These are phyloP conservation scores for Yamadazyma sp. DNA, from an alignment of 1,139 yeast species.

Conservation along the genomic window DNA sequence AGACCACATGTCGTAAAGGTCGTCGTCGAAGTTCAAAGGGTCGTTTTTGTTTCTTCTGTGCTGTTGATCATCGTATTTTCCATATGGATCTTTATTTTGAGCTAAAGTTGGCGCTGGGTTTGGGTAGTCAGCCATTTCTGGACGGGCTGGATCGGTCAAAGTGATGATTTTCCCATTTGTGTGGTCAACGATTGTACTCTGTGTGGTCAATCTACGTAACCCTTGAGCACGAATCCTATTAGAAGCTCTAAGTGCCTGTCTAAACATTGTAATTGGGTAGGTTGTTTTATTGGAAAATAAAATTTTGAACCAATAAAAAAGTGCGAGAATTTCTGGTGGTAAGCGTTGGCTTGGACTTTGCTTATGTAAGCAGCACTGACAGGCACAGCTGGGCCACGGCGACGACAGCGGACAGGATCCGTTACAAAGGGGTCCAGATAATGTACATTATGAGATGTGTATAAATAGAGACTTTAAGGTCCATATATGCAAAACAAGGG, in stretches of 20 bases:
- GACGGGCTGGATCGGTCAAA: conserved; percentile 45
- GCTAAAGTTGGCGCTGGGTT: conserved; percentile 50
- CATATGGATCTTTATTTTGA: conserved; percentile 67
- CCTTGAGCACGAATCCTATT: conserved; percentile 6
- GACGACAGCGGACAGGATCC: too few species aligned
- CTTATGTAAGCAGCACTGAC: conserved; percentile 1
- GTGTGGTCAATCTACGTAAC: conserved; percentile 33
- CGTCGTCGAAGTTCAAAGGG: conserved; percentile 70
- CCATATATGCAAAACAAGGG: neutral
- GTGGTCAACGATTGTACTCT: conserved; percentile 43
- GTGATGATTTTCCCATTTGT: conserved; percentile 40
- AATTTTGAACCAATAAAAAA: conserved; percentile 11
- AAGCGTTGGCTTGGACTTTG: neutral
- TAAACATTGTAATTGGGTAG: conserved; percentile 12
- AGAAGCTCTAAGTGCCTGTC: conserved; percentile 11
- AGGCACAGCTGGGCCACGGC: conserved; percentile 7
- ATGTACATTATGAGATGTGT: conserved; percentile 2
- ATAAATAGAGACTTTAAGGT: conserved; percentile 1
- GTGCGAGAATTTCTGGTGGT: conserved; percentile 10
- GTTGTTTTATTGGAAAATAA: conserved; percentile 3
- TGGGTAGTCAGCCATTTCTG: conserved; percentile 48
- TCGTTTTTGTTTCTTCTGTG: conserved; percentile 77
- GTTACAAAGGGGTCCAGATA: conserved; percentile 5
- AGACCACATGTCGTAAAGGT: conserved; percentile 81
- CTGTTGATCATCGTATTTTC: conserved; percentile 78